These are phyloP conservation scores for Leccinum incarnatum DNA, from an alignment of 768 basidiomycete species.

Conservation along the genomic window DNA sequence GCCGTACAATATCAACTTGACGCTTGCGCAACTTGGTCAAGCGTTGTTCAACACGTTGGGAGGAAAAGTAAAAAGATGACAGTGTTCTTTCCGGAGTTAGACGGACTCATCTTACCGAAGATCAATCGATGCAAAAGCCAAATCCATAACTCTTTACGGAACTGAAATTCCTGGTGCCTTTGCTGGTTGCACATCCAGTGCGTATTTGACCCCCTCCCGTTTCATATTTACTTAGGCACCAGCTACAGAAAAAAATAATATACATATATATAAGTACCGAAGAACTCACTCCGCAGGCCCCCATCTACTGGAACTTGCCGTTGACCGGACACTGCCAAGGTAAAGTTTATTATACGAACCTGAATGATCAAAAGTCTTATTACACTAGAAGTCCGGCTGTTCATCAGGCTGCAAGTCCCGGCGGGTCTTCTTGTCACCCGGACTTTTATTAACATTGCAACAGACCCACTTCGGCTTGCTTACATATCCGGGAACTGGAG, in stretches of 20 bases:
- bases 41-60: conserved; percentile 8
- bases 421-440: conserved; percentile 29
- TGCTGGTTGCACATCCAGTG: conserved; percentile 11
- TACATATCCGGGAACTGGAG: conserved; percentile 25
- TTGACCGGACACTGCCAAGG: conserved; percentile 25
- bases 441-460: conserved; percentile 25
- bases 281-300: conserved; percentile 23
- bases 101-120: conserved; percentile 31
- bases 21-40: background rate
- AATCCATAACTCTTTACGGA: conserved; percentile 32
- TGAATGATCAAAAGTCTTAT: conserved; percentile 26
- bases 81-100: conserved; percentile 28
- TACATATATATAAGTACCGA: conserved; percentile 12
- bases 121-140: conserved; percentile 34
- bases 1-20: conserved; percentile 17
- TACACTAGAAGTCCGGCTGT: conserved; percentile 23
- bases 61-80: conserved; percentile 12
- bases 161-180: conserved; percentile 27
- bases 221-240: conserved; percentile 1
- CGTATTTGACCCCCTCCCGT: conserved; percentile 4
- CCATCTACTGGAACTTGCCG: conserved; percentile 29
- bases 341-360: conserved; percentile 31
- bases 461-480: conserved; percentile 29
- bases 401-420: conserved; percentile 23
- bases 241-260: conserved; percentile 4